These are phyloP conservation scores for Spathaspora hagerdaliae DNA, from an alignment of 805 yeast genomes.

Conservation along the genomic window DNA sequence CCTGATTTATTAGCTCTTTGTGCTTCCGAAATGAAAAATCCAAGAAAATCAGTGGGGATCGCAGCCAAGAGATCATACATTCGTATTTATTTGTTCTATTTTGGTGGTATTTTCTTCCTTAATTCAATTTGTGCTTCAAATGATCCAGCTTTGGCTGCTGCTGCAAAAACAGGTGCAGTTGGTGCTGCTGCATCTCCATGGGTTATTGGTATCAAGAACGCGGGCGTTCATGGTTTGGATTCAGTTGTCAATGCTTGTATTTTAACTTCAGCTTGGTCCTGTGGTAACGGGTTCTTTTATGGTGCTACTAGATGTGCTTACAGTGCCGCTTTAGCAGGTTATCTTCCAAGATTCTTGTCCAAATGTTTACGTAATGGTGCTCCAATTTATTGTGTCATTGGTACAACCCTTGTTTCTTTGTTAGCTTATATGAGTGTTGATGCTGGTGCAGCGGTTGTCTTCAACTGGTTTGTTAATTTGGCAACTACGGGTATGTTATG, in stretches of 20 bases:
- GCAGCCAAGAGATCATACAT: conserved; percentile 33
- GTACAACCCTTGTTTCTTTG: conserved; percentile 16
- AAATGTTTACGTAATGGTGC: conserved; percentile 30
- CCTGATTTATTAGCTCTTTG: conserved; percentile 30
- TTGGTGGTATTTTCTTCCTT: conserved; percentile 37
- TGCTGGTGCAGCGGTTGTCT: conserved; percentile 23
- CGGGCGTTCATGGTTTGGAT: conserved; percentile 33
- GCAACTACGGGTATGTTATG: conserved; percentile 32
- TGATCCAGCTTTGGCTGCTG: conserved; percentile 25
- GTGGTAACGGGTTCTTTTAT: conserved; percentile 33
- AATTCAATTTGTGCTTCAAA: conserved; percentile 29
- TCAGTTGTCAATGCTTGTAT: conserved; percentile 31
- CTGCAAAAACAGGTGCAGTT: conserved; percentile 18
- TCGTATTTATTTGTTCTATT: conserved; percentile 30
- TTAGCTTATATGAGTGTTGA: conserved; percentile 28
- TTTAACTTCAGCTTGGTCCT: conserved; percentile 33
- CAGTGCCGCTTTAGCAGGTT: conserved; percentile 32
- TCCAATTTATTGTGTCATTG: conserved; percentile 27
- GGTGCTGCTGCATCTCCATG: conserved; percentile 41
- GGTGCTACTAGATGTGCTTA: conserved; percentile 34
- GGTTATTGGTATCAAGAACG: conserved; percentile 32
- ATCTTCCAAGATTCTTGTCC: conserved; percentile 29
- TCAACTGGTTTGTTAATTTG: conserved; percentile 35
- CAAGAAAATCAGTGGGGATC: conserved; percentile 28
- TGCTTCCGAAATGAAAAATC: conserved; percentile 43